These are phyloP conservation scores for Citrus reticulata DNA, from an alignment of 345 rosid genomes.

Conservation along the genomic window DNA sequence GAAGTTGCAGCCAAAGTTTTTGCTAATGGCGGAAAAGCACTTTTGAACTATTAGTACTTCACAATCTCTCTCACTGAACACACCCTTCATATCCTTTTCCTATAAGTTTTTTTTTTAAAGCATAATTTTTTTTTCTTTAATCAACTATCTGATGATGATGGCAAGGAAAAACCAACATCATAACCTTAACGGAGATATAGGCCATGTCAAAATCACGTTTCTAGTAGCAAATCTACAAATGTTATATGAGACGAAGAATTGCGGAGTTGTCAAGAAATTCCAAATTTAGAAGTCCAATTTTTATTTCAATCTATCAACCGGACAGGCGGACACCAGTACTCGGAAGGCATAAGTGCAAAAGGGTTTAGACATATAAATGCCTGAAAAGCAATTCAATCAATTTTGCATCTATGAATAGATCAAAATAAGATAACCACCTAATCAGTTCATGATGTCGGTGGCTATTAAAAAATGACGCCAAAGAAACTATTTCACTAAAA, in stretches of 20 bases:
- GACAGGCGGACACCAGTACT: background rate
- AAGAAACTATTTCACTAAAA: background rate
- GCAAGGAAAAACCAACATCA: background rate
- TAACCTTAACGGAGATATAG: background rate
- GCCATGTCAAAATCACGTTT: background rate
- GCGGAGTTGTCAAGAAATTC: background rate
- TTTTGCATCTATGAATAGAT: background rate
- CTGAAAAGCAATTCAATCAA: constrained; percentile 4
- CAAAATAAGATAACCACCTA: too few relatives aligned
- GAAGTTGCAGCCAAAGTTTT: background rate
- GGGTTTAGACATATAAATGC: background rate
- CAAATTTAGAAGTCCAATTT: background rate
- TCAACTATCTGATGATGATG: too few relatives aligned
- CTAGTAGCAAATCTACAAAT: background rate
- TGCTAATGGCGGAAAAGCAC: background rate
- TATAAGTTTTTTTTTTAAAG: too few relatives aligned
- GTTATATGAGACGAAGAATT: background rate
- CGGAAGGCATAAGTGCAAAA: too few relatives aligned
- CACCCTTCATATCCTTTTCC: too few relatives aligned
- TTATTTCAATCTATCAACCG: background rate
- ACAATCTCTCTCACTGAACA: too few relatives aligned
- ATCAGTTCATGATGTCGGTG: background rate
- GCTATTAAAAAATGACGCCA: background rate
- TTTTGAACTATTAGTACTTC: background rate
- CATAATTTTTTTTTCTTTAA: too few relatives aligned